Conservation (phyloP, 306 rosid genomes). For the Cucurbita argyrosperma region DNA sequence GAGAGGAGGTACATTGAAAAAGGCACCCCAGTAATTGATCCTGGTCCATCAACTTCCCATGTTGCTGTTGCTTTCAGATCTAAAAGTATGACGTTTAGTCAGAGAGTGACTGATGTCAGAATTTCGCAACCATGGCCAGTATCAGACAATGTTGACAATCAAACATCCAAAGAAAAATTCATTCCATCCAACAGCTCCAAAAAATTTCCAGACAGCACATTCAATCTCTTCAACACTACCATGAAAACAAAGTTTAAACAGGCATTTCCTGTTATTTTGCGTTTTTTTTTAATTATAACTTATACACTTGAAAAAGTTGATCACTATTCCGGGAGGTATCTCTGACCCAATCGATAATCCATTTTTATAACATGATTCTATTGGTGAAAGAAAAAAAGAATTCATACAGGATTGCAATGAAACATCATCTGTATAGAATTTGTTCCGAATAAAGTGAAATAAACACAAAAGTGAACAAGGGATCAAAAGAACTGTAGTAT, state of each 20-base stretch:
- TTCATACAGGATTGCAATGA: not conserved
- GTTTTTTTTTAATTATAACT: not conserved
- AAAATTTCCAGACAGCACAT: not conserved
- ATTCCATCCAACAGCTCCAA: not conserved
- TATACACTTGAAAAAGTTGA: not conserved
- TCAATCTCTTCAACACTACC: not conserved
- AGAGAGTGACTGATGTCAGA: not conserved
- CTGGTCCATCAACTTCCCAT: conserved; percentile 90
- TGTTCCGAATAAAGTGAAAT: not conserved
- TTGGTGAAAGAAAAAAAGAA: not conserved
- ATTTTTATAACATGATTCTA: not conserved
- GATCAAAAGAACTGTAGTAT: not conserved
- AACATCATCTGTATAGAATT: not conserved
- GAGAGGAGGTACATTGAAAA: conserved; percentile 83
- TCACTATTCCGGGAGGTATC: not conserved
- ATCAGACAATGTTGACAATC: not conserved
- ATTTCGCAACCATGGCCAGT: not conserved
- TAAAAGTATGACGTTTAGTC: conserved; percentile 20
- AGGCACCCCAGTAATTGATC: conserved; percentile 51
- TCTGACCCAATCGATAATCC: not conserved
- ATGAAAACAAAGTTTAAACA: not conserved
- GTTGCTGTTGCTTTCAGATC: conserved; percentile 76
- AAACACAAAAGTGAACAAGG: not conserved
- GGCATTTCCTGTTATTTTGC: not conserved
- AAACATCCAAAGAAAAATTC: not conserved